Evolutionary conservation across 441 rosid genomes (phyloP).

Genomic region (Mallotus japonicus): DNA sequence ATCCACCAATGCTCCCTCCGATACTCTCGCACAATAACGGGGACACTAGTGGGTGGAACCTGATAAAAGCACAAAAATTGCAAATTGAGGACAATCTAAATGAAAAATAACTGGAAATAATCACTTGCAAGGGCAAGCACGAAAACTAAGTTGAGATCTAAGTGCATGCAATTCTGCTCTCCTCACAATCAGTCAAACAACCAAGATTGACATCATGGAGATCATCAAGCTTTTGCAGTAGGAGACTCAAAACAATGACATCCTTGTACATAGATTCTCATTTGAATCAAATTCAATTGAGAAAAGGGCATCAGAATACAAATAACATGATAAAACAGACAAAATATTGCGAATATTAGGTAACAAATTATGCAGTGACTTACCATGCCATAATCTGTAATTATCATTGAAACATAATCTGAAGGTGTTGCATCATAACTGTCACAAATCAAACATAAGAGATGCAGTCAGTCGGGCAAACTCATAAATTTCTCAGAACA

Average conservation of each 20-base stretch:
- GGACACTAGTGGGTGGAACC: slow-evolving; percentile 91
- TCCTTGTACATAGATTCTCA: neutral
- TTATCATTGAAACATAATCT: slow-evolving; percentile 79
- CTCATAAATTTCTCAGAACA: slow-evolving; percentile 11
- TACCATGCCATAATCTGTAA: slow-evolving; percentile 96
- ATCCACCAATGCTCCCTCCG: slow-evolving; percentile 61
- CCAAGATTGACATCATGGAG: neutral
- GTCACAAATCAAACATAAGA: slow-evolving; percentile 25
- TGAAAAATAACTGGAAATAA: neutral
- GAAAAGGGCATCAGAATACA: neutral
- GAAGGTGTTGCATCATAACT: slow-evolving; percentile 90
- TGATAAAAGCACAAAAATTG: slow-evolving; percentile 24
- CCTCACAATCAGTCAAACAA: neutral
- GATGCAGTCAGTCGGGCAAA: slow-evolving; percentile 17
- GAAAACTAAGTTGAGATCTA: neutral
- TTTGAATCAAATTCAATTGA: neutral
- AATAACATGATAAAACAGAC: neutral
- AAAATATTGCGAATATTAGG: neutral
- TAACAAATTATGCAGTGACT: slow-evolving; percentile 22
- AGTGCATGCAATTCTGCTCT: neutral
- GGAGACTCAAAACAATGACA: neutral
- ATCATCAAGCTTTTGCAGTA: neutral
- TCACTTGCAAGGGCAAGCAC: neutral
- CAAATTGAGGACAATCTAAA: neutral
- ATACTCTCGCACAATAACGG: slow-evolving; percentile 80